These are phyloP conservation scores for Trichoderma sp. DNA, from an alignment of 2,329 filamentous ascomycete genomes.

Conservation along the genomic window DNA sequence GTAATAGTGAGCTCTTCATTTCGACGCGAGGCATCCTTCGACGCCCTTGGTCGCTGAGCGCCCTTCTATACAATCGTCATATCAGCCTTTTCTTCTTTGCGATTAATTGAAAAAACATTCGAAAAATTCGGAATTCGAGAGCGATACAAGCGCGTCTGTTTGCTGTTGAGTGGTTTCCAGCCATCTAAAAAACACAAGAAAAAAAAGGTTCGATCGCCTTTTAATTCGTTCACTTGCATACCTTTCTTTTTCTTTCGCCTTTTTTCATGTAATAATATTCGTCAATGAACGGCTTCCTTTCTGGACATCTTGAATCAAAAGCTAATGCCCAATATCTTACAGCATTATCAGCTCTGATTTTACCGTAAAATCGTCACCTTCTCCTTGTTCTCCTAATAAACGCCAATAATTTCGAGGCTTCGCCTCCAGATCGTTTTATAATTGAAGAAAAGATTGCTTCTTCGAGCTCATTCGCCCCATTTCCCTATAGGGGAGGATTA, in stretches of 20 bases:
- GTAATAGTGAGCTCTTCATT: constrained; percentile 52
- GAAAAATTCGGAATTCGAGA: neutral
- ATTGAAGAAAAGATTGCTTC: neutral
- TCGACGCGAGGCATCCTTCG: constrained; percentile 47
- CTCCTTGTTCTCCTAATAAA: neutral
- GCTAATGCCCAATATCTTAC: constrained; percentile 9
- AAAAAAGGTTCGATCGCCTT: constrained; percentile 17
- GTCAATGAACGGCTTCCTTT: neutral
- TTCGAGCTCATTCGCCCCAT: neutral
- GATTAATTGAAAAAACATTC: neutral
- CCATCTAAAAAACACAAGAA: neutral
- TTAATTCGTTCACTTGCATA: constrained; percentile 5
- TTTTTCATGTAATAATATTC: neutral
- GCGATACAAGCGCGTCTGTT: constrained; percentile 11
- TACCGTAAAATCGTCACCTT: neutral
- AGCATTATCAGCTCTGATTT: neutral
- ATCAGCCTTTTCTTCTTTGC: constrained; percentile 17
- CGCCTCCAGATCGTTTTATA: neutral
- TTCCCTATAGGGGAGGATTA: constrained; percentile 49
- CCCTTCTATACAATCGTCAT: constrained; percentile 50
- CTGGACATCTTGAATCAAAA: neutral
- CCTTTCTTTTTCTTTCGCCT: neutral
- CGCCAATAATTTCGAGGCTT: neutral
- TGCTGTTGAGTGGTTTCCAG: constrained; percentile 17
- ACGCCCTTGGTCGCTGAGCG: constrained; percentile 58